Conservation (phyloP, 768 basidiomycete genomes). For the Naganishia vaughanmartiniae region DNA sequence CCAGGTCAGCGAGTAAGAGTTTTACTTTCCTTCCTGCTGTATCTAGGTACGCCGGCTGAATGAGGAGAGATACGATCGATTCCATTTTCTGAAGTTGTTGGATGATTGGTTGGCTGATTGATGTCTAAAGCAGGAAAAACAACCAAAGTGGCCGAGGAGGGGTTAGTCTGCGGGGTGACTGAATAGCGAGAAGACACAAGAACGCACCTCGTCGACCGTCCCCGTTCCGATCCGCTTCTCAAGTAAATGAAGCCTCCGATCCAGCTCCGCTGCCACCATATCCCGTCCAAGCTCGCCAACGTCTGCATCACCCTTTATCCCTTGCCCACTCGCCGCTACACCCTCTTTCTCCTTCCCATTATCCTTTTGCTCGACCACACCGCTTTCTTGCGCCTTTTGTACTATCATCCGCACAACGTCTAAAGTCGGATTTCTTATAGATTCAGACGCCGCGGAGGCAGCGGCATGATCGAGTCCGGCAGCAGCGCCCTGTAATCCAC, state of each 20-base stretch:
- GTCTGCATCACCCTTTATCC: neutral
- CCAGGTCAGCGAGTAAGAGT: conserved; percentile 84
- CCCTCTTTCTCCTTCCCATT: conserved; percentile 3
- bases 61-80: conserved; percentile 78
- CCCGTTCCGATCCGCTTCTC: conserved; percentile 80
- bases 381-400: conserved; percentile 13
- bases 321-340: neutral
- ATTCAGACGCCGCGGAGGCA: neutral
- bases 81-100: conserved; percentile 78
- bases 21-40: conserved; percentile 91
- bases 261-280: conserved; percentile 64
- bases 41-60: conserved; percentile 94
- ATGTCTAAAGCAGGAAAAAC: neutral
- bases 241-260: conserved; percentile 75
- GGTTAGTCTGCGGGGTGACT: neutral
- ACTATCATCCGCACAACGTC: conserved; percentile 2
- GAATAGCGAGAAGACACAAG: conserved; percentile 10
- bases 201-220: conserved; percentile 74
- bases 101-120: conserved; percentile 56
- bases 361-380: neutral
- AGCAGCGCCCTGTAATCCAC: neutral
- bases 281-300: conserved; percentile 13
- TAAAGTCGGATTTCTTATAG: too few relatives aligned
- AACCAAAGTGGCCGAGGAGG: too few relatives aligned
- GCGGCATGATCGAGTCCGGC: neutral